These are phyloP conservation scores for Rhazya stricta DNA, from an alignment of 257 asterid genomes.

Conservation along the genomic window DNA sequence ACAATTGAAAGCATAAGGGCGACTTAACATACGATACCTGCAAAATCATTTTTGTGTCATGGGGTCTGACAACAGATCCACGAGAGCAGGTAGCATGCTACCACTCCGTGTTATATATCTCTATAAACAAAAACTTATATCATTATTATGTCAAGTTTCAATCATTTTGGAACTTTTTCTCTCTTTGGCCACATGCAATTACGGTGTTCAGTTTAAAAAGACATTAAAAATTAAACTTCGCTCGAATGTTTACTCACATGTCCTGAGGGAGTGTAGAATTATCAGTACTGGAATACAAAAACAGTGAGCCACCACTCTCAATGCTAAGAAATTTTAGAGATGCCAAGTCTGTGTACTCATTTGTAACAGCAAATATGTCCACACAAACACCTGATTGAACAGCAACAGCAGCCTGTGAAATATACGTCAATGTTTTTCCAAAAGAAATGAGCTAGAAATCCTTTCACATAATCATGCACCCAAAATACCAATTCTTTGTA, in stretches of 20 bases:
- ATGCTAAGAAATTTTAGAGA: constrained; percentile 94
- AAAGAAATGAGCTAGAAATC: constrained; percentile 19
- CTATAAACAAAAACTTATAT: neutral
- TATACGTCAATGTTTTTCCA: constrained; percentile 31
- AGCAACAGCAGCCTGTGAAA: constrained; percentile 93
- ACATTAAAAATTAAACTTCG: constrained; percentile 1
- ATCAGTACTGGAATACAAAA: constrained; percentile 84
- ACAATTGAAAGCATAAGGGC: constrained; percentile 96
- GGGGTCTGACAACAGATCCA: constrained; percentile 9
- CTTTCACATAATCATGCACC: constrained; percentile 14
- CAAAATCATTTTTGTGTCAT: constrained; percentile 36
- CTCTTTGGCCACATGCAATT: neutral
- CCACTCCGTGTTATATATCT: neutral
- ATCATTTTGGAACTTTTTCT: neutral
- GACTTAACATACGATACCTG: constrained; percentile 97
- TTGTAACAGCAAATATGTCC: constrained; percentile 94
- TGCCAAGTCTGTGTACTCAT: constrained; percentile 97
- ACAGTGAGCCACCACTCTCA: constrained; percentile 97
- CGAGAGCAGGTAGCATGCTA: neutral
- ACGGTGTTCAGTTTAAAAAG: neutral
- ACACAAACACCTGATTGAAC: constrained; percentile 99
- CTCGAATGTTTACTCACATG: constrained; percentile 56
- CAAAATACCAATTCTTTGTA: constrained; percentile 84
- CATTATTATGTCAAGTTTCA: neutral
- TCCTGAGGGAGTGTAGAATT: constrained; percentile 99